A percentile compares a stretch with the other conserved stretches of the same genome.
Evolutionary conservation across 2,329 filamentous ascomycete genomes (phyloP).

Genomic region (Pseudocercospora musae): DNA sequence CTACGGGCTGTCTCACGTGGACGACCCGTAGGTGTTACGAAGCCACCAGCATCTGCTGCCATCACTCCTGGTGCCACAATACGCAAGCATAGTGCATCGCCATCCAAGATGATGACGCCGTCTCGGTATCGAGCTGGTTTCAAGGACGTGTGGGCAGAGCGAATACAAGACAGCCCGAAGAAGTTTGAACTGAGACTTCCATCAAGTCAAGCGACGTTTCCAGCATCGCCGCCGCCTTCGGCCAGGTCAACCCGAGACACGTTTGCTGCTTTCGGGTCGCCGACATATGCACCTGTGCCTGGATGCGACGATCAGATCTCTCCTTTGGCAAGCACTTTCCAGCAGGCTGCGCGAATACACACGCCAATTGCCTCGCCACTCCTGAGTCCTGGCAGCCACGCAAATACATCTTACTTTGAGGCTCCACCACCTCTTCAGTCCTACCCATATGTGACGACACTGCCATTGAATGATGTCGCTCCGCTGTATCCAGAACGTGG

Average conservation of each 20-base stretch:
- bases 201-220: constrained; percentile 39
- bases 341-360: constrained; percentile 31
- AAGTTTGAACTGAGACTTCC: constrained; percentile 51
- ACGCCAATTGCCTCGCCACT: constrained; percentile 32
- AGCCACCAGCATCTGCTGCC: constrained; percentile 26
- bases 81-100: constrained; percentile 32
- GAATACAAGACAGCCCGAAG: constrained; percentile 44
- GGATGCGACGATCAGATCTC: constrained; percentile 31
- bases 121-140: constrained; percentile 45
- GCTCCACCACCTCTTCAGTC: constrained; percentile 16
- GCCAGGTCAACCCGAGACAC: constrained; percentile 40
- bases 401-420: constrained; percentile 24
- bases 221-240: constrained; percentile 47
- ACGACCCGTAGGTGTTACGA: constrained; percentile 31
- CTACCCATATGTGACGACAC: constrained; percentile 18
- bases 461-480: constrained; percentile 32
- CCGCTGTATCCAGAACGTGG: constrained; percentile 29
- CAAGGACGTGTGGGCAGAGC: constrained; percentile 52
- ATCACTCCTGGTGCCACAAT: constrained; percentile 26
- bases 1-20: constrained; percentile 34
- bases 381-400: constrained; percentile 22
- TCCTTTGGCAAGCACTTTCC: constrained; percentile 32
- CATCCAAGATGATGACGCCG: constrained; percentile 55
- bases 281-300: constrained; percentile 20
- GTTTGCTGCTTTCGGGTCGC: constrained; percentile 34